These are phyloP conservation scores for Leucoagaricus sp. DNA, from an alignment of 1,284 basidiomycete genomes.

Conservation along the genomic window DNA sequence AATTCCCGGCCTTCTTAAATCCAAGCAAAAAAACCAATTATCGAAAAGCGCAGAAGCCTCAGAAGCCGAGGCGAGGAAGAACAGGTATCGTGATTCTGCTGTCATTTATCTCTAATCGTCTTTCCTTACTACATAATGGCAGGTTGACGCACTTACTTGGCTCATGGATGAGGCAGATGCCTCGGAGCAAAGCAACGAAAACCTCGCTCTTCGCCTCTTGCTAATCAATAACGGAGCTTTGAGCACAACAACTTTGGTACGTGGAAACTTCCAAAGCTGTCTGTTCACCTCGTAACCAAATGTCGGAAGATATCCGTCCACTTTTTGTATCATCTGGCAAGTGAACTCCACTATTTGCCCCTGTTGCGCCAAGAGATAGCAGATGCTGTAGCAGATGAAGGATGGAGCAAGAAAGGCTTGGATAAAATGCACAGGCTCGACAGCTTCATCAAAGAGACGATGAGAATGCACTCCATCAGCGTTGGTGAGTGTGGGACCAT, in stretches of 20 bases:
- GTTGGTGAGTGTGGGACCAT: constrained; percentile 24
- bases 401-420: constrained; percentile 46
- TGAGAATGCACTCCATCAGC: constrained; percentile 35
- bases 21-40: constrained; percentile 27
- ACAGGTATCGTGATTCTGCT: constrained; percentile 4
- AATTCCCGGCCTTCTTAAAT: not conserved
- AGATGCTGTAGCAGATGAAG: constrained; percentile 35
- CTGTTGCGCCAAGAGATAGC: constrained; percentile 49
- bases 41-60: constrained; percentile 30
- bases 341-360: constrained; percentile 38
- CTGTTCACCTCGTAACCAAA: constrained; percentile 24
- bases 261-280: not conserved
- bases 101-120: not conserved
- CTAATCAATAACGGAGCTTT: constrained; percentile 33
- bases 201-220: constrained; percentile 29
- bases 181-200: constrained; percentile 8
- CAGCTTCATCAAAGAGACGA: constrained; percentile 50
- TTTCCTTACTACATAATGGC: not conserved
- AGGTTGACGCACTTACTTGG: constrained; percentile 31
- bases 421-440: constrained; percentile 47
- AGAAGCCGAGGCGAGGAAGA: constrained; percentile 10
- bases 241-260: constrained; percentile 32
- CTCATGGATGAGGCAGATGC: constrained; percentile 23
- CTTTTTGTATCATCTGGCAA: constrained; percentile 41
- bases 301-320: constrained; percentile 17